phyloP scores from a whole-genome alignment of 2,329 filamentous ascomycete species.

The Trichoderma hamatum region DNA sequence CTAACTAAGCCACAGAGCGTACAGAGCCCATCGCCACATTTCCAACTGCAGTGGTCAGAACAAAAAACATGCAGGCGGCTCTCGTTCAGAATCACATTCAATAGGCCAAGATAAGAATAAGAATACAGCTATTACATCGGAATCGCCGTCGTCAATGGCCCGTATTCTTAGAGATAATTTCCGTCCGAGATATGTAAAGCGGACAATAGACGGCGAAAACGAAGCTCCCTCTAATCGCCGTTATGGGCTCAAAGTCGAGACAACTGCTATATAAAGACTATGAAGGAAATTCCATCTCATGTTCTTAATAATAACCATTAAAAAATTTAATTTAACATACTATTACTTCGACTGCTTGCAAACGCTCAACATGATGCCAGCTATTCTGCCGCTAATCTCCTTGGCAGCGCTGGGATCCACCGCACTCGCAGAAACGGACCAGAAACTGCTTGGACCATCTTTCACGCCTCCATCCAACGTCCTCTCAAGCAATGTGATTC shows the following conservation, averaged over 20 bases:
- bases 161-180: neutral
- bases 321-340: accelerated
- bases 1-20: neutral
- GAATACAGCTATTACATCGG: neutral
- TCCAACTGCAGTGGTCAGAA: neutral
- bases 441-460: slow-evolving; percentile 15
- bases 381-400: neutral
- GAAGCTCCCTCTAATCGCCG: slow-evolving; percentile 6
- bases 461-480: slow-evolving; percentile 6
- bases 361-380: neutral
- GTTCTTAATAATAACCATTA: neutral
- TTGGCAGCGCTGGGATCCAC: neutral
- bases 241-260: neutral
- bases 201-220: neutral
- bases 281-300: neutral
- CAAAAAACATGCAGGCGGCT: neutral
- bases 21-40: neutral
- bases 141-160: neutral
- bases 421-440: slow-evolving; percentile 15
- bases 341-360: neutral
- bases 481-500: neutral
- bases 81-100: neutral
- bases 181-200: neutral
- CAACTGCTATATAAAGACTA: neutral
- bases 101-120: neutral